phyloP scores from a whole-genome alignment of 139 green algal species.

The Micractinium sp. region DNA sequence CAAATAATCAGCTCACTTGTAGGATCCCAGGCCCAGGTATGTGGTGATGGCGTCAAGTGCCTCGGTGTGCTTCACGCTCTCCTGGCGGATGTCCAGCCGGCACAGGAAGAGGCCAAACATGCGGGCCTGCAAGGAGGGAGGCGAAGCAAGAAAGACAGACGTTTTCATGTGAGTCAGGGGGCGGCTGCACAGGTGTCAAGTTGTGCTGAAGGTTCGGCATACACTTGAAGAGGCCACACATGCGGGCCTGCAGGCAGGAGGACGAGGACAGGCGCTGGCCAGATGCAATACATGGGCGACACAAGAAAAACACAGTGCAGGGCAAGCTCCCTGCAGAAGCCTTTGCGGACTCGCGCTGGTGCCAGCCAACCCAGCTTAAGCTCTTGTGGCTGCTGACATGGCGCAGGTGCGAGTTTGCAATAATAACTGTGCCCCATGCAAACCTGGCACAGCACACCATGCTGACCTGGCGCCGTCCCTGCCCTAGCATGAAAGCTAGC shows the following conservation, averaged over 20 bases:
- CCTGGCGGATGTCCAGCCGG: slow-evolving; percentile 82
- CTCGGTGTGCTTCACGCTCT: slow-evolving; percentile 69
- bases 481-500: no score
- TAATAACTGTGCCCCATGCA: no score
- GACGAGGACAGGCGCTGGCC: neutral
- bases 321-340: no score
- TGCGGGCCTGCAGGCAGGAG: neutral
- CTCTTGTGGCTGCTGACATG: no score
- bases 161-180: neutral
- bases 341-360: no score
- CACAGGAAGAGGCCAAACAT: slow-evolving; percentile 76
- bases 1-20: slow-evolving; percentile 62
- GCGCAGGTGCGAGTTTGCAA: no score
- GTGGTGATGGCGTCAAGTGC: slow-evolving; percentile 91
- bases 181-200: neutral
- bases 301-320: no score
- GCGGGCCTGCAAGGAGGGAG: slow-evolving; percentile 37
- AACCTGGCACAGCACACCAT: no score
- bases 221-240: neutral
- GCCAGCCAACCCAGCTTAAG: no score
- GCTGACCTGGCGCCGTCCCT: no score
- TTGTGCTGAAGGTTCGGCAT: neutral
- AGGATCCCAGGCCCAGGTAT: slow-evolving; percentile 80
- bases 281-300: neutral
- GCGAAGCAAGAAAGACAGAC: neutral